Base-by-base conservation (phyloP, 257 asterid species). In the Avicennia marina region DNA sequence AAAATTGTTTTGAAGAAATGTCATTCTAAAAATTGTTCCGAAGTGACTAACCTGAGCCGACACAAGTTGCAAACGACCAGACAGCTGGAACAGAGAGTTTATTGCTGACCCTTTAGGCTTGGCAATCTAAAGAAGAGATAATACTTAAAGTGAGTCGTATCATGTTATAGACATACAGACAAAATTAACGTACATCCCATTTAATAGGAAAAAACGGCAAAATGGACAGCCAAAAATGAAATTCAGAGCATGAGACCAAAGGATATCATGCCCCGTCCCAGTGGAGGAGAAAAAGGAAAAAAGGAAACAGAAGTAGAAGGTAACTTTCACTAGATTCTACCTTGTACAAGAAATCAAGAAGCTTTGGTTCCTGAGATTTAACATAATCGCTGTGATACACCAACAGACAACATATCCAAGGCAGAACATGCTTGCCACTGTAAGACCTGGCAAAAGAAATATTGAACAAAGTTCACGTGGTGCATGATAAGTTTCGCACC, bases 21-120 rank as follows among this genome's bases (percentile, higher is more conserved):
- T n/a, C n/a, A n/a, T n/a, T n/a, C n/a, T n/a, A n/a, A n/a, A n/a
- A n/a, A n/a, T n/a, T n/a, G n/a, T n/a, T n/a, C n/a, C n/a, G 16
- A 47, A 51, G 36, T 32, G 53, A 66, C 29, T 51, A 42, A 91
- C 97, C 98, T 88, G 95, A 61, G 97, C 83, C 10, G 70, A 77
- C n/a, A 91, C 79, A 33, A 91, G 95, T 50, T 91, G 97, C 73
- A 88, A 62, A 65, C 97, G 90, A 41, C 98, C 98, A 49, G 94
- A 83, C 56, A 91, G 74, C 72, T 88, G 95, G 65, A 83, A 67
- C 47, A 88, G 47, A 3, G 78, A 65, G 69, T 74, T 78, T 11
- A 77, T 51, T 16, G 95, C 79, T 27, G 67, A 74, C 55, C 65
- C 80, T 76, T 71, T 88, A 6, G 87, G 72, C 58, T 70, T 80